A percentile compares a stretch with the other conserved stretches of the same genome.
phyloP scores from a whole-genome alignment of 768 basidiomycete species.

The Pulveroboletus sp. region DNA sequence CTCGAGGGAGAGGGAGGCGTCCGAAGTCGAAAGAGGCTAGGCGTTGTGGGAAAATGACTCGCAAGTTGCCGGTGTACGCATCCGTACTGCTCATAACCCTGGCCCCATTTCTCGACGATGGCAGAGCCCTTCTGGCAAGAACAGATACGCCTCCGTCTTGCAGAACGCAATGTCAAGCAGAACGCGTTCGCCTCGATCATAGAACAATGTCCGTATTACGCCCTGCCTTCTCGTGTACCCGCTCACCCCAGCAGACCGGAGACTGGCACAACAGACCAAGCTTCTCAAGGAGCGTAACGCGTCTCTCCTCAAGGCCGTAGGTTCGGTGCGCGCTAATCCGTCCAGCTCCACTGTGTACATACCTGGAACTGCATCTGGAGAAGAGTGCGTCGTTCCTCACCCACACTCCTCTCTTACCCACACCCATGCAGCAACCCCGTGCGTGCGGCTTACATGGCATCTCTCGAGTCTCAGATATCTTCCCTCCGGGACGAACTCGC shows the following conservation, averaged over 20 bases:
- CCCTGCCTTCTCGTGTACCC: not conserved
- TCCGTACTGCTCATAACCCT: conserved; percentile 18
- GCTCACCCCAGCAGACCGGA: conserved; percentile 57
- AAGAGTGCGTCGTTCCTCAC: conserved; percentile 54
- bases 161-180: conserved; percentile 79
- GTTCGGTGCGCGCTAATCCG: conserved; percentile 59
- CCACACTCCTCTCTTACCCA: not conserved
- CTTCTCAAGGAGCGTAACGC: conserved; percentile 90
- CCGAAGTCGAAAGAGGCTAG: conserved; percentile 14
- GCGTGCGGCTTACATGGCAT: conserved; percentile 81
- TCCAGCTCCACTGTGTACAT: conserved; percentile 60
- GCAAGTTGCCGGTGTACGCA: conserved; percentile 17
- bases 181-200: conserved; percentile 80
- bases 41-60: conserved; percentile 21
- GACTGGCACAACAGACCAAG: conserved; percentile 88
- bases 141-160: conserved; percentile 68
- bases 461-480: conserved; percentile 91
- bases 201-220: conserved; percentile 72
- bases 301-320: conserved; percentile 79
- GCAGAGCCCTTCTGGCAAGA: conserved; percentile 85
- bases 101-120: conserved; percentile 45
- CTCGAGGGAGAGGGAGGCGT: conserved; percentile 2
- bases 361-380: conserved; percentile 46
- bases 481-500: conserved; percentile 89
- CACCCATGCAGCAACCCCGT: conserved; percentile 63